Base-by-base conservation (phyloP, 2,329 filamentous ascomycete species). In the Epichloe sp. region DNA sequence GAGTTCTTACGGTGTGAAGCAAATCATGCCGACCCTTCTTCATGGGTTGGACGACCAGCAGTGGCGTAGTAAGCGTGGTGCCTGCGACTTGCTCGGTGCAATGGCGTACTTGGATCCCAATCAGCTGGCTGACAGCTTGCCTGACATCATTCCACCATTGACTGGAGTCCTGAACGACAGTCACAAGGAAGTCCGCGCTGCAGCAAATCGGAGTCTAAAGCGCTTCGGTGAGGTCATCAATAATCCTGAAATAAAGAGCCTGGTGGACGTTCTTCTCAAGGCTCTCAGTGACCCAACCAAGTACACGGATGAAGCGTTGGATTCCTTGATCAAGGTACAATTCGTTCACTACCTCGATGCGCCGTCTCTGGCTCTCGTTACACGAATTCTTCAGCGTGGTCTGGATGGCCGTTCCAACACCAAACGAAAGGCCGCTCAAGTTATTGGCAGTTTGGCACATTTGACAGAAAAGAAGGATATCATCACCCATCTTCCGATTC, bases 331-430 rank as follows among this genome's bases (percentile, higher is more conserved):
- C 73, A 96, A 95, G 71, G 87, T 98, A n/a, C 89, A 89, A 47
- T 98, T 98, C 64, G 83, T 96, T 14, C 93, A 98, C 69, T 98
- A 97, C 63, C 78, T 98, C n/a, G 93, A 98, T 67, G 88, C 94
- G 1, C 93, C 93, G 5, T 98, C 94, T 2, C 75, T 98, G 60
- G 93, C 93, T 19, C 78, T 98, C 49, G 88, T 98, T 56, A 94
- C 93, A 45, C 88, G 93, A 56, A 97, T 98, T 59, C 75, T 98
- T 37, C 90, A 98, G 68, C 86, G 94, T 64, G 93, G 93, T 53
- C 73, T 98, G 41, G 82, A 82, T 51, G 93, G 96, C 64, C 79
- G 94, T 47, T 98, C 94, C 52, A 86, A 85, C 56, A 98, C 93
- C 10, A 98, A 98, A 71, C 82, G 90, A 59, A 98, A 98, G 70